phyloP scores from a whole-genome alignment of 2,329 filamentous ascomycete genomes.

The Arthrobotrys musiformis region DNA sequence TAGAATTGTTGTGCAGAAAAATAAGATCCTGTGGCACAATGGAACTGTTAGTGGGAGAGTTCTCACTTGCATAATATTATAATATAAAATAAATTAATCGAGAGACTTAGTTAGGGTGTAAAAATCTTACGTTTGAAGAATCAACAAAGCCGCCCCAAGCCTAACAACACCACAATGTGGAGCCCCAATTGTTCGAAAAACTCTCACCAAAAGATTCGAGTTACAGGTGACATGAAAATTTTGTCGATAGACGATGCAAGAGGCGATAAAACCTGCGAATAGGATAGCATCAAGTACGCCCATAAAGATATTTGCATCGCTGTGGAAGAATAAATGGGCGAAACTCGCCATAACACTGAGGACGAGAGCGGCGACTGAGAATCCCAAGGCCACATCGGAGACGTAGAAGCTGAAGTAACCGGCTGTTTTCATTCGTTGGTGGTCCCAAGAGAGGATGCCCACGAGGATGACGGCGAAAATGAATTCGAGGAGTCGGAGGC shows the following conservation, averaged over 20 bases:
- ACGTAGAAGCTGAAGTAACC: slow-evolving; percentile 5
- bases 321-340: neutral
- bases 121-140: slow-evolving; percentile 29
- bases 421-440: slow-evolving; percentile 51
- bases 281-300: slow-evolving; percentile 8
- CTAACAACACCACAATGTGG: slow-evolving; percentile 17
- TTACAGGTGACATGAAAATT: slow-evolving; percentile 20
- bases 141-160: slow-evolving; percentile 17
- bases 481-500: slow-evolving; percentile 56
- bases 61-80: too few relatives aligned
- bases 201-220: slow-evolving; percentile 9
- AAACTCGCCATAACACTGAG: slow-evolving; percentile 6
- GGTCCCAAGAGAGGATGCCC: slow-evolving; percentile 57
- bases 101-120: neutral
- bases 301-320: neutral
- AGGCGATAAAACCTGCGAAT: slow-evolving; percentile 14
- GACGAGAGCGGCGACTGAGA: slow-evolving; percentile 52
- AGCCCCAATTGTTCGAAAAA: neutral
- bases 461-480: slow-evolving; percentile 57
- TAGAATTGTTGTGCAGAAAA: slow-evolving; percentile 19
- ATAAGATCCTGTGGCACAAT: slow-evolving; percentile 22
- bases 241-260: slow-evolving; percentile 33
- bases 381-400: slow-evolving; percentile 45
- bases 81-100: too few relatives aligned
- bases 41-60: too few relatives aligned